These are phyloP conservation scores for Nannizzia gypsea DNA, from an alignment of 2,329 filamentous ascomycete genomes.

Conservation along the genomic window DNA sequence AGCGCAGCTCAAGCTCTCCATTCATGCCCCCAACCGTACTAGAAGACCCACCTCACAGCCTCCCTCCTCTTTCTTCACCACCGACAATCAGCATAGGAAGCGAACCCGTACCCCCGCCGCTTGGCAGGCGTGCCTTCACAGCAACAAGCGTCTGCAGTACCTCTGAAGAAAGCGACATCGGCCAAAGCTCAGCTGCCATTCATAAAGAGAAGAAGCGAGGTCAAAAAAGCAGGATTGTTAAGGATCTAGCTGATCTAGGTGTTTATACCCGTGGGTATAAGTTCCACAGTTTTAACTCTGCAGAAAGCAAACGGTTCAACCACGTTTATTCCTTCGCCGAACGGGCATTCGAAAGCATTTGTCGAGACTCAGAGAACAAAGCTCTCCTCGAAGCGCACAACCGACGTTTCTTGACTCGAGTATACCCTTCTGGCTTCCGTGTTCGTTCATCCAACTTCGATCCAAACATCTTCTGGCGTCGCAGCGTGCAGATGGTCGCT, in stretches of 20 bases:
- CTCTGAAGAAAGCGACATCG: slow-evolving; percentile 66
- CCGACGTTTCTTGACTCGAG: slow-evolving; percentile 78
- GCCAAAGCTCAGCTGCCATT: slow-evolving; percentile 40
- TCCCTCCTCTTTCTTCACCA: slow-evolving; percentile 41
- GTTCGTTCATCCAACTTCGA: slow-evolving; percentile 89
- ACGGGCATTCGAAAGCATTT: slow-evolving; percentile 70
- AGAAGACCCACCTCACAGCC: slow-evolving; percentile 44
- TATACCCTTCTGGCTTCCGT: slow-evolving; percentile 76
- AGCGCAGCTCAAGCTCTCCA: slow-evolving; percentile 66
- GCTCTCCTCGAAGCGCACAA: slow-evolving; percentile 78
- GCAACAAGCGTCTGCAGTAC: slow-evolving; percentile 46
- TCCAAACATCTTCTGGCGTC: slow-evolving; percentile 83
- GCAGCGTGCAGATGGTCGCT: slow-evolving; percentile 93
- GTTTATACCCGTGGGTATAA: slow-evolving; percentile 70
- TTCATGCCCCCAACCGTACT: slow-evolving; percentile 51
- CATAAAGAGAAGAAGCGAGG: slow-evolving; percentile 50
- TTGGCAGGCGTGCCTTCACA: slow-evolving; percentile 43
- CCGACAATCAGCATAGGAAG: slow-evolving; percentile 41
- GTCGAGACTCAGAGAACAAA: slow-evolving; percentile 63
- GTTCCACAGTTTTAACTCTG: slow-evolving; percentile 65
- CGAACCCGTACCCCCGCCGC: slow-evolving; percentile 36
- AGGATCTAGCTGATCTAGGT: slow-evolving; percentile 70
- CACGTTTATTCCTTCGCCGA: slow-evolving; percentile 95
- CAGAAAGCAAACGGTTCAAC: slow-evolving; percentile 76
- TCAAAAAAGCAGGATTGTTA: slow-evolving; percentile 70